A percentile compares a stretch with the other conserved stretches of the same genome.
phyloP scores from a whole-genome alignment of 495 filamentous ascomycete genomes.

The Aspergillus nidulans region DNA sequence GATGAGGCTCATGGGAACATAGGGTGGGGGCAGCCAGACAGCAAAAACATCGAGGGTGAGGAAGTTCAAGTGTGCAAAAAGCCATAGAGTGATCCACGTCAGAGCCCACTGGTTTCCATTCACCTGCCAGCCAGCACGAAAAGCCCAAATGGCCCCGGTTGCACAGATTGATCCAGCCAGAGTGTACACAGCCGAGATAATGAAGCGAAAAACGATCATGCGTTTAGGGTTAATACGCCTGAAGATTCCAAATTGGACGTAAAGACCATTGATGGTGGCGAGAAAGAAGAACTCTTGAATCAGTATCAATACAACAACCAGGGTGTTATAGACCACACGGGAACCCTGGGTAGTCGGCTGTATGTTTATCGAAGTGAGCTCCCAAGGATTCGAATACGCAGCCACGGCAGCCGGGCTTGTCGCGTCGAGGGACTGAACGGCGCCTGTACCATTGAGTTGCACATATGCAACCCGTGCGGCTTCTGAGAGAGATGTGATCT shows the following conservation, averaged over 20 bases:
- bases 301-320: slow-evolving; percentile 43
- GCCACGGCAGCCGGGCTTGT: slow-evolving; percentile 29
- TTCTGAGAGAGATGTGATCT: slow-evolving; percentile 26
- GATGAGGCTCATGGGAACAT: slow-evolving; percentile 44
- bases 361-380: slow-evolving; percentile 34
- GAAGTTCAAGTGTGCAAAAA: slow-evolving; percentile 50
- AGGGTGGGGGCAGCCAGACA: slow-evolving; percentile 37
- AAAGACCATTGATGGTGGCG: slow-evolving; percentile 37
- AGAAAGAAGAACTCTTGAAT: slow-evolving; percentile 56
- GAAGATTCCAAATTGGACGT: slow-evolving; percentile 42
- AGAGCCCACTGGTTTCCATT: slow-evolving; percentile 42
- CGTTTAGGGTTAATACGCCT: slow-evolving; percentile 27
- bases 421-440: slow-evolving; percentile 24
- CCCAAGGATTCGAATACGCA: slow-evolving; percentile 40
- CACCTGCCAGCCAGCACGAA: slow-evolving; percentile 43
- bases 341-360: slow-evolving; percentile 47
- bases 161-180: slow-evolving; percentile 42
- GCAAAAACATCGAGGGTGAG: slow-evolving; percentile 44
- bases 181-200: slow-evolving; percentile 40
- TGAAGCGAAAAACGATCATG: slow-evolving; percentile 38
- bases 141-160: slow-evolving; percentile 48
- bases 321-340: slow-evolving; percentile 47
- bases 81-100: slow-evolving; percentile 47
- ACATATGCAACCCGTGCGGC: slow-evolving; percentile 35
- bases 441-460: slow-evolving; percentile 24